phyloP scores from a whole-genome alignment of 2,329 filamentous ascomycete genomes.

The Paracamarosporium sp. region DNA sequence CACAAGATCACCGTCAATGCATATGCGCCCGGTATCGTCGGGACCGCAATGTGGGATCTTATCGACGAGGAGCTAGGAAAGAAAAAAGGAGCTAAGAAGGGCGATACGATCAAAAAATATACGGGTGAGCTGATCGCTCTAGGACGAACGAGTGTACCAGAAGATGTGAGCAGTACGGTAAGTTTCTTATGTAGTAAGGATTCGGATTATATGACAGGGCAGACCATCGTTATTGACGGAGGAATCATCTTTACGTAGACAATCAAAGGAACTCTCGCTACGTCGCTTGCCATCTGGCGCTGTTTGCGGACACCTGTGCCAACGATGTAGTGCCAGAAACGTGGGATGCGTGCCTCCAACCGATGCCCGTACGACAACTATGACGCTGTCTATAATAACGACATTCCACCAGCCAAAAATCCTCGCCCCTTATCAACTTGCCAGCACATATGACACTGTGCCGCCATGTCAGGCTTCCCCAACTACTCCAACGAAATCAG shows the following conservation, averaged over 20 bases:
- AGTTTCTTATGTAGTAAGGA: conserved; percentile 66
- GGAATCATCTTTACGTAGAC: conserved; percentile 59
- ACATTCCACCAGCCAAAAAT: too few relatives aligned
- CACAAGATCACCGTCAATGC: conserved; percentile 72
- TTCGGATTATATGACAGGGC: conserved; percentile 70
- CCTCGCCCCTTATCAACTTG: background rate
- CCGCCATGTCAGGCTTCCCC: background rate
- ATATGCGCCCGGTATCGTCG: conserved; percentile 72
- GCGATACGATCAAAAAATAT: conserved; percentile 63
- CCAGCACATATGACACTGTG: background rate
- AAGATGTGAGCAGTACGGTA: conserved; percentile 70
- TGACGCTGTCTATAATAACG: background rate
- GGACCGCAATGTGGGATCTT: conserved; percentile 71
- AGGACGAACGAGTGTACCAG: conserved; percentile 64
- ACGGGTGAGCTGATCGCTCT: conserved; percentile 62
- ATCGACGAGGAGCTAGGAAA: conserved; percentile 68
- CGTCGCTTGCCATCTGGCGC: background rate
- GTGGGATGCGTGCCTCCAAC: background rate
- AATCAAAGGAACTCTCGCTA: background rate
- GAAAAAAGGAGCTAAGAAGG: conserved; percentile 58
- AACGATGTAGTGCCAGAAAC: background rate
- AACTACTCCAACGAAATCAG: background rate
- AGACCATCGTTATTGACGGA: conserved; percentile 69
- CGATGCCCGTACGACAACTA: background rate
- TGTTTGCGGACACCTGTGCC: background rate